Conservation (phyloP, 257 asterid genomes). For the Solanum megistacrolobum region DNA sequence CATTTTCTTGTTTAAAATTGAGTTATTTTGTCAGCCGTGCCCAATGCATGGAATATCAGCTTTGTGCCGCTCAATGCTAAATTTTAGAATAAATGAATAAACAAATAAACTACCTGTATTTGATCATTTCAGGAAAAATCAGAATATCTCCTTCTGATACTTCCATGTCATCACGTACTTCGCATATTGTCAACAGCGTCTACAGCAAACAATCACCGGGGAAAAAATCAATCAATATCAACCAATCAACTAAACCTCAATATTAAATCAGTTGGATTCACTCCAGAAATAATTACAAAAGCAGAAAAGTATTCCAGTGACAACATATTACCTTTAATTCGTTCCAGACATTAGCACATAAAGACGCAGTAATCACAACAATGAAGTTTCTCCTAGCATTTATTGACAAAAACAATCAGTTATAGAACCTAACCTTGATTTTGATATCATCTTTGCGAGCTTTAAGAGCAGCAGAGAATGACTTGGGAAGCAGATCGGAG, state of each 20-base stretch:
- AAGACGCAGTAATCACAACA: neutral
- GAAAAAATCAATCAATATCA: neutral
- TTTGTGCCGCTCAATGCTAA: neutral
- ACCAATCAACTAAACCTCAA: neutral
- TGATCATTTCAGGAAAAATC: constrained; percentile 79
- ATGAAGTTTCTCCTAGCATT: neutral
- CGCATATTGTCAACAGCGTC: constrained; percentile 84
- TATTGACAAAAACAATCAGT: neutral
- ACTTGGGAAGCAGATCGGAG: constrained; percentile 78
- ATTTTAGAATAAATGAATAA: neutral
- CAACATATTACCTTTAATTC: neutral
- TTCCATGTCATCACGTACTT: constrained; percentile 43
- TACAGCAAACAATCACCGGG: constrained; percentile 20
- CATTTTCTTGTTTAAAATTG: neutral
- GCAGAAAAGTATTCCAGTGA: neutral
- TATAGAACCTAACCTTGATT: constrained; percentile 33
- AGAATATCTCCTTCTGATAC: constrained; percentile 80
- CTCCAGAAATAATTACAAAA: neutral
- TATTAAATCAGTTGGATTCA: neutral
- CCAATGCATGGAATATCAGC: neutral
- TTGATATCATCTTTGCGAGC: constrained; percentile 55
- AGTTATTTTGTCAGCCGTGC: neutral
- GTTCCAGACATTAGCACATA: neutral
- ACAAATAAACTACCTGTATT: constrained; percentile 51
- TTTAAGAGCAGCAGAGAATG: constrained; percentile 45